These are phyloP conservation scores for Coemansia aciculifera DNA, from an alignment of 192 early-diverging fungal species.

Conservation along the genomic window DNA sequence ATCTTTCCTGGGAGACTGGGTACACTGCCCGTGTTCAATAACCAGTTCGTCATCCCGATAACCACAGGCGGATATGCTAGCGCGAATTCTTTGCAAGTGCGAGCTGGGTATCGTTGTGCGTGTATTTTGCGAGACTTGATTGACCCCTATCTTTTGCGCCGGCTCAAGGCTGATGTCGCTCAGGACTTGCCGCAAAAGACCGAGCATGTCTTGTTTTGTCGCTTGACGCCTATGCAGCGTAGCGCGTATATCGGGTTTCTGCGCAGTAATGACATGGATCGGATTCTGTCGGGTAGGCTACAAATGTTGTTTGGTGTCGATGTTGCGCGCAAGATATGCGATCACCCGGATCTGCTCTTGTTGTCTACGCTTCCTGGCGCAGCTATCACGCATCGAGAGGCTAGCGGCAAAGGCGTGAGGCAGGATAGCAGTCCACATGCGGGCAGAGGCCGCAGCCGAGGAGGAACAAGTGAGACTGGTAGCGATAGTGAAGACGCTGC, in stretches of 20 bases:
- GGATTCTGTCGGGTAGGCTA: slow-evolving; percentile 76
- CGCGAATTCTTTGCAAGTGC: slow-evolving; percentile 86
- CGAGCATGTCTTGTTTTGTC: slow-evolving; percentile 93
- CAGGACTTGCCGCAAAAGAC: slow-evolving; percentile 84
- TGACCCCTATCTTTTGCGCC: slow-evolving; percentile 86
- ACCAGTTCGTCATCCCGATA: slow-evolving; percentile 92
- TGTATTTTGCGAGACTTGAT: slow-evolving; percentile 88
- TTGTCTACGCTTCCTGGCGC: slow-evolving; percentile 36
- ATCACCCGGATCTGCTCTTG: slow-evolving; percentile 81
- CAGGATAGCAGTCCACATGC: background rate
- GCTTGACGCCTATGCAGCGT: slow-evolving; percentile 74
- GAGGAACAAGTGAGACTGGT: background rate
- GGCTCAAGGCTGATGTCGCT: slow-evolving; percentile 93
- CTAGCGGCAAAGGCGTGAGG: slow-evolving; percentile 11
- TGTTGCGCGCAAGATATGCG: slow-evolving; percentile 93
- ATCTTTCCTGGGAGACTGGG: slow-evolving; percentile 75
- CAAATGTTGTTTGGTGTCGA: slow-evolving; percentile 91
- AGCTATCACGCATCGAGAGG: slow-evolving; percentile 20
- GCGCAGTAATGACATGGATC: slow-evolving; percentile 68
- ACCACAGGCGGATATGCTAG: slow-evolving; percentile 90
- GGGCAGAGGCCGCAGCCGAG: background rate
- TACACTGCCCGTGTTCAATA: slow-evolving; percentile 54
- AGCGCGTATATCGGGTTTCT: slow-evolving; percentile 72
- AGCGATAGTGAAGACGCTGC: slow-evolving; percentile 23
- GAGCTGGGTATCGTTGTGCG: slow-evolving; percentile 93